These are phyloP conservation scores for Acephala macrosclerotiorum DNA, from an alignment of 2,329 filamentous ascomycete species.

Conservation along the genomic window DNA sequence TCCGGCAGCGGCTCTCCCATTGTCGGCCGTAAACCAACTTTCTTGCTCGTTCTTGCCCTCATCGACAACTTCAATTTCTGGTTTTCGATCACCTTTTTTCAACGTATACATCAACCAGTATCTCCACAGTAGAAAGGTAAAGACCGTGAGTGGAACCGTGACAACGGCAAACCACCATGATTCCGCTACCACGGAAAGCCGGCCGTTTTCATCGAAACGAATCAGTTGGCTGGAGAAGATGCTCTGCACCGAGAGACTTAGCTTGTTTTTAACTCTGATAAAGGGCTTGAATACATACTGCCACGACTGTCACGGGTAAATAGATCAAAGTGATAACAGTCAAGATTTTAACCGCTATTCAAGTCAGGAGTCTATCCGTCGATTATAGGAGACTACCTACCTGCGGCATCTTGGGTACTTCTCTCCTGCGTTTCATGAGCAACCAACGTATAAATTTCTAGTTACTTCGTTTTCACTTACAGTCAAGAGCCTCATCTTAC, in stretches of 20 bases:
- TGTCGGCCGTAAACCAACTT: no score
- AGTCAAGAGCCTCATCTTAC: constrained; percentile 26
- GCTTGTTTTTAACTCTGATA: background rate
- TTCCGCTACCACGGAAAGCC: constrained; percentile 18
- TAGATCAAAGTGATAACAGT: constrained; percentile 30
- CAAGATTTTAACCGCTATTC: constrained; percentile 26
- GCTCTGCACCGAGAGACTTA: constrained; percentile 13
- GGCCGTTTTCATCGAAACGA: constrained; percentile 20
- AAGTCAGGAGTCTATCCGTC: background rate
- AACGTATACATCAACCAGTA: constrained; percentile 20
- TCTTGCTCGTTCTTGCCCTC: no score
- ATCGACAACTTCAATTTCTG: background rate
- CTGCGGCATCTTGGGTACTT: constrained; percentile 28
- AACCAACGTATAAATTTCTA: background rate
- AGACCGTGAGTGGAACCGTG: constrained; percentile 25
- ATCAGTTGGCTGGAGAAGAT: constrained; percentile 33
- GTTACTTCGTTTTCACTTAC: constrained; percentile 9
- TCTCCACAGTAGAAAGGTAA: constrained; percentile 25
- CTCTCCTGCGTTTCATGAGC: constrained; percentile 21
- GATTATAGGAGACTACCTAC: background rate
- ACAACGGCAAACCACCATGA: constrained; percentile 27
- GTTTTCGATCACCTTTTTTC: constrained; percentile 10
- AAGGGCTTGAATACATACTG: constrained; percentile 12
- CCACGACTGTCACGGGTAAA: constrained; percentile 24
- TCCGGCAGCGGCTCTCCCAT: no score